Percentiles rank a stretch among this genome's conserved stretches.
Evolutionary conservation across 73 alveolate genomes (phyloP).

Genomic region (Tetrahymena thermophila): DNA sequence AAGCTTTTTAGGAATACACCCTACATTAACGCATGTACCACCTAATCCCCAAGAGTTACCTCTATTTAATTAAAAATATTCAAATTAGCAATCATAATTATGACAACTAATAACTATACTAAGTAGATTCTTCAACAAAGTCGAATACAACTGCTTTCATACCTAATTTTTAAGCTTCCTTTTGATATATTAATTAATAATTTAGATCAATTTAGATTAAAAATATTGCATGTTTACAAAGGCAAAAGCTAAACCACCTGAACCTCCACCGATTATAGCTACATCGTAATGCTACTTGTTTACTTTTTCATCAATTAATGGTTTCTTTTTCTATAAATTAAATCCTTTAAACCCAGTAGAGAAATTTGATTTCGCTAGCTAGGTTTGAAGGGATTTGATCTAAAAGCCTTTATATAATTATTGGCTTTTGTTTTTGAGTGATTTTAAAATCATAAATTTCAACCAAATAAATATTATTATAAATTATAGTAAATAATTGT

Average conservation of each 20-base stretch:
- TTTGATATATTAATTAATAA: not conserved
- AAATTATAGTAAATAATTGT: not conserved
- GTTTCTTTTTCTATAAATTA: not conserved
- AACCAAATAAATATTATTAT: not conserved
- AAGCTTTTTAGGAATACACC: slow-evolving; percentile 98
- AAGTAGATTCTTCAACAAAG: slow-evolving; percentile 59
- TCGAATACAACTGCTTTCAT: slow-evolving; percentile 28
- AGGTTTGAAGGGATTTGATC: not conserved
- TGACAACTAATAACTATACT: not conserved
- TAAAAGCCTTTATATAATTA: not conserved
- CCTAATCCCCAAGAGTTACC: slow-evolving; percentile 87
- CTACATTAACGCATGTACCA: slow-evolving; percentile 99
- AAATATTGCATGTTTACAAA: not conserved
- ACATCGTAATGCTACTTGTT: slow-evolving; percentile 31
- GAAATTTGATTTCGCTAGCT: not conserved
- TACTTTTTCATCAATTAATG: not conserved
- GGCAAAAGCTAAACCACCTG: slow-evolving; percentile 97
- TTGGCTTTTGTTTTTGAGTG: not conserved
- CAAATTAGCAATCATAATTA: not conserved
- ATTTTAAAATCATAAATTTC: not conserved
- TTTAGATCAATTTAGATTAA: not conserved
- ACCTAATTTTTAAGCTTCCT: slow-evolving; percentile 42
- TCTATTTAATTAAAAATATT: not conserved
- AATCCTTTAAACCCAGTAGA: not conserved
- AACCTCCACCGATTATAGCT: slow-evolving; percentile 97